phyloP scores from a whole-genome alignment of 108 stramenopile species.

The Conticribra guillardii region DNA sequence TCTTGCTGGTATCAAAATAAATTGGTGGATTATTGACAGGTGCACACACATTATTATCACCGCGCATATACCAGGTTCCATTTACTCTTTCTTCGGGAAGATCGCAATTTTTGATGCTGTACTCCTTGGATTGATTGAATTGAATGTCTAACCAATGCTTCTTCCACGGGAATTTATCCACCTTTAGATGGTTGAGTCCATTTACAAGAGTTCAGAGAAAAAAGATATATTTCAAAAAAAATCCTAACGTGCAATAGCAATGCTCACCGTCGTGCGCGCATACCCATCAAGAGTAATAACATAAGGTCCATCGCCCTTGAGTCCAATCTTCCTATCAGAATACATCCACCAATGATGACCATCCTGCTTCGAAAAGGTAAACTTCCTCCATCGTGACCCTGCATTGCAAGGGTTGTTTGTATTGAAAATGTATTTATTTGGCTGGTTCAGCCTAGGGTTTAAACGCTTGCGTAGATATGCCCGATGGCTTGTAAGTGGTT shows the following conservation, averaged over 20 bases:
- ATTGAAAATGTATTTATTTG: constrained; percentile 19
- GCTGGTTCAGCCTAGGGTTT: constrained; percentile 33
- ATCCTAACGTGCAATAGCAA: neutral
- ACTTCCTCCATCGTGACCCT: constrained; percentile 42
- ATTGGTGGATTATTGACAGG: constrained; percentile 32
- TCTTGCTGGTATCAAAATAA: constrained; percentile 22
- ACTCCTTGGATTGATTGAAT: constrained; percentile 27
- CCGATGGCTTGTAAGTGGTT: constrained; percentile 39
- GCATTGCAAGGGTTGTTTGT: constrained; percentile 40
- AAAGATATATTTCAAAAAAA: too few relatives aligned
- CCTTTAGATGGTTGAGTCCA: too few relatives aligned
- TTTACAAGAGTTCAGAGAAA: too few relatives aligned
- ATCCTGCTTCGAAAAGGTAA: constrained; percentile 29
- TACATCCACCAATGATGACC: constrained; percentile 20
- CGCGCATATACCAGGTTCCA: constrained; percentile 6
- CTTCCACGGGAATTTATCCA: neutral
- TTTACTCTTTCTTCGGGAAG: constrained; percentile 11
- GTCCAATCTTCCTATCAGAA: neutral
- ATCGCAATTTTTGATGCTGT: constrained; percentile 27
- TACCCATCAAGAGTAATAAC: constrained; percentile 44
- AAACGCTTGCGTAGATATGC: constrained; percentile 43
- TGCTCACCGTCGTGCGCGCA: constrained; percentile 28
- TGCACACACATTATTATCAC: constrained; percentile 28
- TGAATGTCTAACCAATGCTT: neutral
- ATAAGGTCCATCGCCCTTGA: constrained; percentile 14